phyloP scores from a whole-genome alignment of 306 rosid species.

The Quercus engelmannii region DNA sequence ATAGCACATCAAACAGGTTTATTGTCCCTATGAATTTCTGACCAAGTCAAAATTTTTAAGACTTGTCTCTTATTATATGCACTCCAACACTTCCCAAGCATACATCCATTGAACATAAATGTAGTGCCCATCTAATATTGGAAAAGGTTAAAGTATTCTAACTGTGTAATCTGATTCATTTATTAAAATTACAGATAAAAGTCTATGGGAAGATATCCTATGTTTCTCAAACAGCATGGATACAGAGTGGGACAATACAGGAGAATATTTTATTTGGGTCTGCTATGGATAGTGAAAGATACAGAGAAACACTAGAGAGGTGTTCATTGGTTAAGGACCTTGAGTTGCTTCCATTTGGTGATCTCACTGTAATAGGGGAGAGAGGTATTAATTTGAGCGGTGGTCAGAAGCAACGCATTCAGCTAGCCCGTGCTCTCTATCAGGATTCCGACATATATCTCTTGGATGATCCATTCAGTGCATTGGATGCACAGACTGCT shows the following conservation, averaged over 20 bases:
- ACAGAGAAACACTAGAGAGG: no score
- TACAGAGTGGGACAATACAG: no score
- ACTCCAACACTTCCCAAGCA: neutral
- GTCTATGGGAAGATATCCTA: constrained; percentile 44
- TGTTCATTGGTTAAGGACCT: no score
- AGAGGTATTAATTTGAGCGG: no score
- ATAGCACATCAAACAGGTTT: no score
- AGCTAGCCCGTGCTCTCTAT: constrained; percentile 40
- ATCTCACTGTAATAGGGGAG: no score
- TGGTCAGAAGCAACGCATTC: no score
- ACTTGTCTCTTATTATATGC: no score
- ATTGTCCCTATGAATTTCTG: no score
- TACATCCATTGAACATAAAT: neutral
- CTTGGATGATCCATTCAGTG: constrained; percentile 67
- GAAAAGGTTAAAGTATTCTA: neutral
- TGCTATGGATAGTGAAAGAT: no score
- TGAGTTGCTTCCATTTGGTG: no score
- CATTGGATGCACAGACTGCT: constrained; percentile 61
- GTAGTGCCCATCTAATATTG: neutral
- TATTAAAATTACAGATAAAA: constrained; percentile 30
- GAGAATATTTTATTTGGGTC: no score
- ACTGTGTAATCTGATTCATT: neutral
- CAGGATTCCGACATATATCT: constrained; percentile 48
- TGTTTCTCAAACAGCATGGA: constrained; percentile 48
- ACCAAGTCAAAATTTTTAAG: neutral